Evolutionary conservation across 495 filamentous ascomycete genomes (phyloP).

Genomic region (Amniculicola lignicola): DNA sequence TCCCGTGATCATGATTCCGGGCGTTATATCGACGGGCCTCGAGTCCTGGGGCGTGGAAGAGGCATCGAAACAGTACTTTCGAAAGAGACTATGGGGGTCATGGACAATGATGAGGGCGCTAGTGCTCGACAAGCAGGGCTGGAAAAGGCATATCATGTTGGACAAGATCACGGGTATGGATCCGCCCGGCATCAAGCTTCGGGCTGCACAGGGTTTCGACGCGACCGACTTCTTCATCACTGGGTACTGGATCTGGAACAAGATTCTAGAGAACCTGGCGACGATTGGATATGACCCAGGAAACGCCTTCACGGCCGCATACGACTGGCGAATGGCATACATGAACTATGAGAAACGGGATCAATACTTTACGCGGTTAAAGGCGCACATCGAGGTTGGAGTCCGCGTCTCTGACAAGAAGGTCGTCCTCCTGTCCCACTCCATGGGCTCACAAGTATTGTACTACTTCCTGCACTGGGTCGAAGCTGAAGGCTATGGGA

Average conservation of each 20-base stretch:
- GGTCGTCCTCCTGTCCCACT: conserved; percentile 84
- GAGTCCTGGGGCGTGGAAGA: conserved; percentile 93
- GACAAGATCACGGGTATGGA: conserved; percentile 89
- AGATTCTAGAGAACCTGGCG: conserved; percentile 93
- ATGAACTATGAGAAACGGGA: conserved; percentile 82
- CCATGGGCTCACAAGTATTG: conserved; percentile 93
- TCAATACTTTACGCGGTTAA: conserved; percentile 87
- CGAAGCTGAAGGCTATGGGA: conserved; percentile 71
- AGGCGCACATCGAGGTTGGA: conserved; percentile 83
- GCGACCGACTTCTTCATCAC: conserved; percentile 95
- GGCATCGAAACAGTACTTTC: conserved; percentile 80
- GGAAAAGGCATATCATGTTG: conserved; percentile 96
- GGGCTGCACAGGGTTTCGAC: conserved; percentile 95
- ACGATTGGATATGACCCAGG: conserved; percentile 95
- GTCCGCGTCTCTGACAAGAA: conserved; percentile 68
- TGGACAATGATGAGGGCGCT: conserved; percentile 98
- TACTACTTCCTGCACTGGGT: conserved; percentile 99
- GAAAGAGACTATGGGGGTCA: conserved; percentile 90
- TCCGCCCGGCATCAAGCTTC: conserved; percentile 85
- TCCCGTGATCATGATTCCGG: conserved; percentile 94
- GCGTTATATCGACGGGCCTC: conserved; percentile 93
- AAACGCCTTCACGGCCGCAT: conserved; percentile 91
- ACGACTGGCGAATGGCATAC: conserved; percentile 97
- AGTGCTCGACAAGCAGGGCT: conserved; percentile 85
- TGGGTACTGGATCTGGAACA: conserved; percentile 98